Base-by-base conservation (phyloP, 164 flowering plant genomes). In the Pachysandra terminalis region DNA sequence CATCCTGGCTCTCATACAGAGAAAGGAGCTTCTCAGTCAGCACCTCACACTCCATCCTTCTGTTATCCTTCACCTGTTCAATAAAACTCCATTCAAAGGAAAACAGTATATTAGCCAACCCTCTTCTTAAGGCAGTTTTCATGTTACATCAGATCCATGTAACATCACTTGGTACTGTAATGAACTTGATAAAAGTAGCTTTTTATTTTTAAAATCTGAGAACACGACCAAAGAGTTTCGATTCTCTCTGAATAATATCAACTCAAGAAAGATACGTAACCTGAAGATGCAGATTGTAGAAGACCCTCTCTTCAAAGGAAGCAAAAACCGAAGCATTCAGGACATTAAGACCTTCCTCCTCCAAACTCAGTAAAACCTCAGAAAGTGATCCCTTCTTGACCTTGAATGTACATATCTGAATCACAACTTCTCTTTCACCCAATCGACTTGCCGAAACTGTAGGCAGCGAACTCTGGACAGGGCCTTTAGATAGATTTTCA, bases 281-380 rank as follows among this genome's bases (percentile, higher is more conserved):
- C 86, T 84, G 83, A 54, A 90, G 68, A 77, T 86, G 90, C 59
- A 90, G 77, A 69, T 64, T 85, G 63, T 73, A 71, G 73, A 85
- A 81, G 66, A 78, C 73, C 73, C 78, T 80, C 40, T 76, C 85
- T 32, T 71, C 80, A 68, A 25, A 69, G 27, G 83, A 68, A 49
- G 80, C 70, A 61, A 82, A 82, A 65, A 81, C 68, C 57, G 95
- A 80, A 55, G 86, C 82, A 76, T 78, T 81, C 3, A 81, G 22
- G 0, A 85, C 52, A 19, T 56, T 22, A 74, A 85, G 73, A 0
- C 88, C 91, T 8, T 83, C 82, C 12, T 78, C 61, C 60, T 86
- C 93, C 72, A n/a, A n/a, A n/a, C n/a, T n/a, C n/a, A n/a, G n/a
- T n/a, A n/a, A n/a, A n/a, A n/a, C n/a, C n/a, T n/a, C n/a, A n/a